Evolutionary conservation across 345 rosid genomes (phyloP).

Genomic region (Lepidium aucheri): DNA sequence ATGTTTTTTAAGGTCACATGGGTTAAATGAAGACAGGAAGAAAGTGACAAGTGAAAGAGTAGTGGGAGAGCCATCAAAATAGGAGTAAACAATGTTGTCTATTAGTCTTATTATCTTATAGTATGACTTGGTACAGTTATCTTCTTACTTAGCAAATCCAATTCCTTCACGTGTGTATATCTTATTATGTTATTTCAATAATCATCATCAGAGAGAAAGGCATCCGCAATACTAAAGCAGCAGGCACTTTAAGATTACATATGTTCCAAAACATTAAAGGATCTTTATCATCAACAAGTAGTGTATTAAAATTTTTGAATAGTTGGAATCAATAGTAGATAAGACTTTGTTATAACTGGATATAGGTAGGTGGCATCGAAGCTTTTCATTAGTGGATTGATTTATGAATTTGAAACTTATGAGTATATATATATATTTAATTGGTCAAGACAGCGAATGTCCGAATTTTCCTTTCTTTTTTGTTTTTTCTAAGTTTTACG

Average conservation of each 20-base stretch:
- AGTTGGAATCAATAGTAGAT: not conserved
- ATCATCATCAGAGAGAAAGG: not conserved
- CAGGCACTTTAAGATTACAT: not conserved
- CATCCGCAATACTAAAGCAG: not conserved
- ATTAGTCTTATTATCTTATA: not conserved
- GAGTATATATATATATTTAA: too few relatives aligned
- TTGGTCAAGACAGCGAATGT: too few relatives aligned
- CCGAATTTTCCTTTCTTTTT: too few relatives aligned
- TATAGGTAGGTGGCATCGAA: not conserved
- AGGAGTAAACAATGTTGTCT: not conserved
- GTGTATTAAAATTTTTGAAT: not conserved
- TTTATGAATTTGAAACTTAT: not conserved
- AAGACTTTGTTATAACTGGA: not conserved
- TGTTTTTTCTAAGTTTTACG: too few relatives aligned
- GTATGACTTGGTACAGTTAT: not conserved
- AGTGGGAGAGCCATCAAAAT: not conserved
- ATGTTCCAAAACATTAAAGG: not conserved
- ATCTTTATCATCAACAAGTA: not conserved
- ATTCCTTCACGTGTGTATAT: constrained; percentile 20
- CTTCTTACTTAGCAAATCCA: constrained; percentile 12
- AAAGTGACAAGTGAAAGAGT: constrained; percentile 6
- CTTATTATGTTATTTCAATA: not conserved
- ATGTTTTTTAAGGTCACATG: constrained; percentile 24
- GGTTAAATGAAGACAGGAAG: constrained; percentile 1
- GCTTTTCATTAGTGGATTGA: not conserved